Evolutionary conservation across 345 rosid genomes (phyloP), one percentile per base, ranked within the genome.

Genomic region (Gossypium longicalyx): DNA sequence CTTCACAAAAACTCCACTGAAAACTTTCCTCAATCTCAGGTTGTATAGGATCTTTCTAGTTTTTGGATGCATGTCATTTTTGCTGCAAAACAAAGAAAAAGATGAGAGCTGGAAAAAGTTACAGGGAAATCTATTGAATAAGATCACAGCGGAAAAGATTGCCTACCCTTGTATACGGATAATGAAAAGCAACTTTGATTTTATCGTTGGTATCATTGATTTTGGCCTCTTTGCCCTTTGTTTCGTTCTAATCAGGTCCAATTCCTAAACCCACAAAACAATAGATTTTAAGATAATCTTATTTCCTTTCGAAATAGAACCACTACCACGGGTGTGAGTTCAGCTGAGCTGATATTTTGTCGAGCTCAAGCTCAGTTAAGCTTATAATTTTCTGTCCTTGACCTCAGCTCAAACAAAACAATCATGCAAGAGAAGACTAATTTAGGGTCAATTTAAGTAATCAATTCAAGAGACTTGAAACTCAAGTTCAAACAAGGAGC

Each of bases 81-180:
- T 87, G 23, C 98, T 94, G 82, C 44, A 61, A 27, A 5, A 48
- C 16, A 23, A 77, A 51, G 13, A 57, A 34, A 45, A n/a, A 34
- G 19, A 56, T 79, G 27, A 82, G 60, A 73, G 13, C 7, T 66
- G 9, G n/a, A 38, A 20, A 44, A 69, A 48, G n/a, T 7, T 1
- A 59, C 44, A 48, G n/a, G 8, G 41, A 45, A 64, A 19, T 11
- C 11, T 16, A 29, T 41, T 54, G 29, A 16, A 20, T 45, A 49
- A 64, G 64, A 22, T 49, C 3, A 19, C 58, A 16, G 45, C 7
- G 8, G 1, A 11, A 20, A 72, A 74, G 1, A 29, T 15, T 59
- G 71, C 74, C n/a, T 80, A 91, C 93, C 94, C 92, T 71, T 87
- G 96, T 47, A 94, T 89, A 75, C 98, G 93, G 77, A 94, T 70